Conservation (phyloP, 306 rosid genomes). For the Crataegus laevigata region DNA sequence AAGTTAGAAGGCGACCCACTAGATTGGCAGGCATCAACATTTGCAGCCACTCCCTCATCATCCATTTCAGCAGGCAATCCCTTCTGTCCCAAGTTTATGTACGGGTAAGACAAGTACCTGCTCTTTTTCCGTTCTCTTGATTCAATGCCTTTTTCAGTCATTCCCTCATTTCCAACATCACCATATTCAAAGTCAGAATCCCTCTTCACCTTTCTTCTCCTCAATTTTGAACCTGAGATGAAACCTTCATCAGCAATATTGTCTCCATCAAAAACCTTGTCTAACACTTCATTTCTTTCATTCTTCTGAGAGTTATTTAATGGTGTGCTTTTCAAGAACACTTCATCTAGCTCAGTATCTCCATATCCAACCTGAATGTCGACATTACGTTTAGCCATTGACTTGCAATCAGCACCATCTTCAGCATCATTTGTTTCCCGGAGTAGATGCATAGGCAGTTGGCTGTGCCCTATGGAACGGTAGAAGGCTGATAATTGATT, state of each 20-base stretch:
- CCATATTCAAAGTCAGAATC: constrained; percentile 8
- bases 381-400: constrained; percentile 1
- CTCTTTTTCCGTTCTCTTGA: constrained; percentile 71
- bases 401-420: background rate
- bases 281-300: constrained; percentile 2
- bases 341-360: background rate
- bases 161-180: constrained; percentile 8
- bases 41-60: constrained; percentile 24
- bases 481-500: constrained; percentile 41
- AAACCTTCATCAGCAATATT: background rate
- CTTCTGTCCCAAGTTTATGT: constrained; percentile 40
- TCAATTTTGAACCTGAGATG: background rate
- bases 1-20: constrained; percentile 19
- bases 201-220: constrained; percentile 26
- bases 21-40: background rate
- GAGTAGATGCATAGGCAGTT: constrained; percentile 37
- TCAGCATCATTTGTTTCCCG: constrained; percentile 17
- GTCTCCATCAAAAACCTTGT: background rate
- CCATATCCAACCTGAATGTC: background rate
- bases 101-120: constrained; percentile 76
- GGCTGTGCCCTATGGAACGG: constrained; percentile 31
- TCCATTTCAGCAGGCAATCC: constrained; percentile 28
- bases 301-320: background rate
- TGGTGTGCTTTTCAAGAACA: background rate
- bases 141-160: constrained; percentile 32